Evolutionary conservation across 805 yeast genomes (phyloP).

Genomic region (Candida parachauliodes): DNA sequence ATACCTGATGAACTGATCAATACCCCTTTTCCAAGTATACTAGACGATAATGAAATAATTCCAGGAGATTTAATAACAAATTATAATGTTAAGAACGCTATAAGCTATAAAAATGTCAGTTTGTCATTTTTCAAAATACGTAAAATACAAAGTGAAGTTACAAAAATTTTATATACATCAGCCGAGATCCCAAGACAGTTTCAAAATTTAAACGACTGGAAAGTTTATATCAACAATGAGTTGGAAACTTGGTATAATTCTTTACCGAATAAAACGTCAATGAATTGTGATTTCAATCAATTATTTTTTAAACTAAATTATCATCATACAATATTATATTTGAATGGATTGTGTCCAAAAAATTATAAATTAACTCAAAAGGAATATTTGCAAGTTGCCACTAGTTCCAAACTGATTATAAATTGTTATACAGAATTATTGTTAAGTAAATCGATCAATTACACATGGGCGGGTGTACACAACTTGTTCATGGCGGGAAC

Average conservation of each 20-base stretch:
- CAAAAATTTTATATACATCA: slow-evolving; percentile 65
- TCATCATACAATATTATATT: slow-evolving; percentile 65
- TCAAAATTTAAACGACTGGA: slow-evolving; percentile 59
- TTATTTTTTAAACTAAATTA: slow-evolving; percentile 73
- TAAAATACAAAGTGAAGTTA: slow-evolving; percentile 73
- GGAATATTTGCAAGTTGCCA: slow-evolving; percentile 55
- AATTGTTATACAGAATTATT: slow-evolving; percentile 57
- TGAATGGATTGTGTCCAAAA: slow-evolving; percentile 78
- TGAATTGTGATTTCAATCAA: slow-evolving; percentile 72
- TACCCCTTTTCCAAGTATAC: slow-evolving; percentile 65
- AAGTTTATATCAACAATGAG: slow-evolving; percentile 43
- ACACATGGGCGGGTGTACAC: slow-evolving; percentile 92
- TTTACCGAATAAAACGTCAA: slow-evolving; percentile 53
- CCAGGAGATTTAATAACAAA: slow-evolving; percentile 32
- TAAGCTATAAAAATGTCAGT: slow-evolving; percentile 68
- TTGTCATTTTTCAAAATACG: slow-evolving; percentile 66
- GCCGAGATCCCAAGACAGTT: slow-evolving; percentile 68
- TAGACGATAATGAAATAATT: slow-evolving; percentile 68
- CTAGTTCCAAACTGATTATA: slow-evolving; percentile 66
- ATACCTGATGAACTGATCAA: slow-evolving; percentile 78
- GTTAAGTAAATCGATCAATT: slow-evolving; percentile 60
- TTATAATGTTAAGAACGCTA: slow-evolving; percentile 36
- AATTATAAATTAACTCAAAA: slow-evolving; percentile 49
- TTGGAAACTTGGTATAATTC: slow-evolving; percentile 63
- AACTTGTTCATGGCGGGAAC: slow-evolving; percentile 87